A percentile compares a stretch with the other conserved stretches of the same genome.
phyloP scores from a whole-genome alignment of 495 filamentous ascomycete species.

The Podospora bellae-mahoneyi region DNA sequence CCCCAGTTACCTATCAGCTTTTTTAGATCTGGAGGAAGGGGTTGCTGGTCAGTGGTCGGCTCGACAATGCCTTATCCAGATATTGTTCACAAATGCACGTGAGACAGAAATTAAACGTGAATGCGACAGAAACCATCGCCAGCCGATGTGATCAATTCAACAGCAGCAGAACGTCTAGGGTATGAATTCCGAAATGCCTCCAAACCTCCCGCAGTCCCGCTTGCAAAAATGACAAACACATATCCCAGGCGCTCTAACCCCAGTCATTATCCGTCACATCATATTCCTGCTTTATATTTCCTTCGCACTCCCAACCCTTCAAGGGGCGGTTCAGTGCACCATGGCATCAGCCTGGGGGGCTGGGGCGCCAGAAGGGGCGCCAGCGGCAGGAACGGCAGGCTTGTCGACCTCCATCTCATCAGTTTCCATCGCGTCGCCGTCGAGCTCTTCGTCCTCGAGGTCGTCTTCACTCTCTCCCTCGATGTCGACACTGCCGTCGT shows the following conservation, averaged over 20 bases:
- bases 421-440: slow-evolving; percentile 57
- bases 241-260: slow-evolving; percentile 7
- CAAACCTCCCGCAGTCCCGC: slow-evolving; percentile 11
- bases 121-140: slow-evolving; percentile 2
- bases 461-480: slow-evolving; percentile 83
- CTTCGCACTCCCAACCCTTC: not conserved
- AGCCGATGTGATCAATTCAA: slow-evolving; percentile 7
- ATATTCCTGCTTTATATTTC: not conserved
- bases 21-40: too few species aligned
- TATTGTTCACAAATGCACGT: not conserved
- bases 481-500: slow-evolving; percentile 92
- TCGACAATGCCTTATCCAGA: too few species aligned
- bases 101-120: not conserved
- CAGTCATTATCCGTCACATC: slow-evolving; percentile 6
- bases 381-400: slow-evolving; percentile 18
- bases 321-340: slow-evolving; percentile 12
- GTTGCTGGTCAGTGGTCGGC: too few species aligned
- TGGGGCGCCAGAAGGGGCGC: slow-evolving; percentile 2
- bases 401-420: slow-evolving; percentile 67
- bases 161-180: slow-evolving; percentile 21
- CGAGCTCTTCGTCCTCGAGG: slow-evolving; percentile 78
- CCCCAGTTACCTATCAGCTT: too few species aligned
- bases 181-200: slow-evolving; percentile 19
- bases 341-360: slow-evolving; percentile 14
- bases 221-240: slow-evolving; percentile 13